Percentiles rank a stretch among this genome's conserved stretches.
Conservation (phyloP, 495 filamentous ascomycete species). For the Podospora conica region DNA sequence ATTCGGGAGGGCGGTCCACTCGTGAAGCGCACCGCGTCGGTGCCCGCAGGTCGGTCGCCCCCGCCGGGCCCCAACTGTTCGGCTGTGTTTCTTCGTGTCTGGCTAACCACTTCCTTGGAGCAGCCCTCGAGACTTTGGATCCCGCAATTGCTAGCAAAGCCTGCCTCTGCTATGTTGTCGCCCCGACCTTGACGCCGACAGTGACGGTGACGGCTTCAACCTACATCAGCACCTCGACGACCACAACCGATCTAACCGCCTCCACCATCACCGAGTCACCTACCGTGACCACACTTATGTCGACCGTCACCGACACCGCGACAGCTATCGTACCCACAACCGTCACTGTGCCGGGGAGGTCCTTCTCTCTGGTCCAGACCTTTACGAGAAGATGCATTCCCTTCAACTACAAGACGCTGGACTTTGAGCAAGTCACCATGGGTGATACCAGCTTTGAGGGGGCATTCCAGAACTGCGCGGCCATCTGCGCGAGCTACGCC, state of each 20-base stretch:
- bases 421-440: neutral
- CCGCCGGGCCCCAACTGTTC: neutral
- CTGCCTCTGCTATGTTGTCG: slow-evolving; percentile 6
- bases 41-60: neutral
- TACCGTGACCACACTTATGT: neutral
- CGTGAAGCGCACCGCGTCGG: neutral
- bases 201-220: neutral
- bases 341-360: neutral
- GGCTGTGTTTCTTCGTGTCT: neutral
- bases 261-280: neutral
- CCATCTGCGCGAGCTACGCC: neutral
- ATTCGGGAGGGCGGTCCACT: neutral
- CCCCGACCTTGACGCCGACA: neutral
- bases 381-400: neutral
- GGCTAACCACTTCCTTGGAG: no score
- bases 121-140: neutral
- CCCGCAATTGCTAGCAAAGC: neutral
- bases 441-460: neutral
- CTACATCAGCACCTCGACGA: neutral
- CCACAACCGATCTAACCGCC: neutral
- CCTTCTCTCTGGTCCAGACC: neutral
- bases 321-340: neutral
- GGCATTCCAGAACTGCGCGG: neutral
- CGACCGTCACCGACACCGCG: neutral
- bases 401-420: neutral